Conservation (phyloP, 768 basidiomycete species). For the Antrodiella citrinella region DNA sequence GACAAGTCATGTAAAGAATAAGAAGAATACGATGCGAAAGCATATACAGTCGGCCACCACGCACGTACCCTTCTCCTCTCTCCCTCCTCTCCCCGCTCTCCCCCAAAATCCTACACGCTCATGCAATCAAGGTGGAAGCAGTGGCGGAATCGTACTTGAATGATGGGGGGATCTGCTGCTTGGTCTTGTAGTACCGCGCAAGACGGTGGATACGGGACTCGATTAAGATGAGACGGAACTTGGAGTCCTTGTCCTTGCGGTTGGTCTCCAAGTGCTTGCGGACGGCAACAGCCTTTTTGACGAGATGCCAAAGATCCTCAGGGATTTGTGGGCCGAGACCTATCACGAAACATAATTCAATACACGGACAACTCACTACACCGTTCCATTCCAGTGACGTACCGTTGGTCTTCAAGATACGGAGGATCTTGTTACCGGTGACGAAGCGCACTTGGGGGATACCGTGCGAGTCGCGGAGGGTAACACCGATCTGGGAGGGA, state of each 20-base stretch:
- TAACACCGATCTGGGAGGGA: slow-evolving; percentile 96
- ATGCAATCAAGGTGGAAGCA: slow-evolving; percentile 86
- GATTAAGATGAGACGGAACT: slow-evolving; percentile 94
- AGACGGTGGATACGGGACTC: slow-evolving; percentile 98
- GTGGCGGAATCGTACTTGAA: slow-evolving; percentile 99
- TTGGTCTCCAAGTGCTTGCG: slow-evolving; percentile 98
- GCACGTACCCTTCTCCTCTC: neutral
- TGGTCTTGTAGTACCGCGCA: slow-evolving; percentile 97
- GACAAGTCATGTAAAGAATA: slow-evolving; percentile 8
- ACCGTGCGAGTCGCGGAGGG: slow-evolving; percentile 96
- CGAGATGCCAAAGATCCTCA: slow-evolving; percentile 98
- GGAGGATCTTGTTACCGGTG: slow-evolving; percentile 98
- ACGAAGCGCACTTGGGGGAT: slow-evolving; percentile 97
- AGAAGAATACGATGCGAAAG: slow-evolving; percentile 3
- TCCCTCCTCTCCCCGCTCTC: neutral
- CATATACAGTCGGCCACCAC: slow-evolving; percentile 6
- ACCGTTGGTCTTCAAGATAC: slow-evolving; percentile 95
- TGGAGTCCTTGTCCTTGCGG: slow-evolving; percentile 99
- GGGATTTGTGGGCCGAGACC: slow-evolving; percentile 96
- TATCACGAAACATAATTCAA: slow-evolving; percentile 26
- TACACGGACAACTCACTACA: slow-evolving; percentile 36
- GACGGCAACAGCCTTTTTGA: slow-evolving; percentile 99
- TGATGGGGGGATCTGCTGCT: slow-evolving; percentile 94
- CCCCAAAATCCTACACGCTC: slow-evolving; percentile 18
- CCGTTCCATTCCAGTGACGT: slow-evolving; percentile 25